Base-by-base conservation (phyloP, 1,139 yeast species). In the Debaryomyces singareniensis region DNA sequence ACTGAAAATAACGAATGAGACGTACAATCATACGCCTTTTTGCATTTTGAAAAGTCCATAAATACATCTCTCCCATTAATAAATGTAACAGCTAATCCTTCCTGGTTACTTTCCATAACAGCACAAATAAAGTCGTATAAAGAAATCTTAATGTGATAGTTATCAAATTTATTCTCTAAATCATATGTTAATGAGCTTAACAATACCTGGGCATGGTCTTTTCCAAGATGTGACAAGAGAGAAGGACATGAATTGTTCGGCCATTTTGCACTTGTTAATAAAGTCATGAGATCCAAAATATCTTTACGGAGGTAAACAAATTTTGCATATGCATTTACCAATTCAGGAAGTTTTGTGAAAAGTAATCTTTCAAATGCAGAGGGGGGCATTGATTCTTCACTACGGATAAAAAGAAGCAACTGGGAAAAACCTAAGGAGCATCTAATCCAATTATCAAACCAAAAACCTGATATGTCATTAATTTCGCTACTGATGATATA, bases 81-180 rank as follows among this genome's bases (percentile, higher is more conserved):
- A 37, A 91, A 74, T 27, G 84, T 62, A 29, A 84, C 82, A 1
- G 95, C 71, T 18, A 89, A 58, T 1, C 97, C 97, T 48, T 87
- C 94, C 56, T 91, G 96, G 35, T 79, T 75, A 5, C 85, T 78
- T 39, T 72, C 75, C 68, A 84, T 69, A 4, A 85, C 79, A 0
- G 87, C 69, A n/a, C 91, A 71, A 36, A 89, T 74, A 40, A 86
- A 83, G 34, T 72, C 75, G 44, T 83, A 83, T 13, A 84, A 58
- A 4, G 73, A 62, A 15, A 75, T 71, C 35, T 80, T 71, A 25
- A 81, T 59, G 11, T 54, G 55, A 36, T 70, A 72, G 32, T 73
- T 74, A 40, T 76, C 83, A 38, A 79, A 63, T 1, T 73, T 62
- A 41, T 74, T 75, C 20, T 71, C 70, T 40, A 86, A 61, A 38